A percentile compares a stretch with the other conserved stretches of the same genome.
These are phyloP conservation scores for Ceratocystis lukuohia DNA, from an alignment of 2,329 filamentous ascomycete genomes.

Conservation along the genomic window DNA sequence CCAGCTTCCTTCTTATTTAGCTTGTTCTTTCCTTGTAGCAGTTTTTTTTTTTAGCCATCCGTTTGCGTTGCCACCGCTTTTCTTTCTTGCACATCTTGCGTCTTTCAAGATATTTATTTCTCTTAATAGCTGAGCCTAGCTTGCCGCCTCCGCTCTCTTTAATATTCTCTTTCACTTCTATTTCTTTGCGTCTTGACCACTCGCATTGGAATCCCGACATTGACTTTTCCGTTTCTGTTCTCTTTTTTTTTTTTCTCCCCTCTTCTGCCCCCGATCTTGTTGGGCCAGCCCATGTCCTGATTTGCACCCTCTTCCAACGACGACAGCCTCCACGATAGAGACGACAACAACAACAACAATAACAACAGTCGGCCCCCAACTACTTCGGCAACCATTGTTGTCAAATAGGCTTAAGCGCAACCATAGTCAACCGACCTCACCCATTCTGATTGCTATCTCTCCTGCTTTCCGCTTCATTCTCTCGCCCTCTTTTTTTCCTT, in stretches of 20 bases:
- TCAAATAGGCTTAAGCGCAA: background rate
- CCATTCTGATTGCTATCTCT: background rate
- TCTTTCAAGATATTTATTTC: constrained; percentile 1
- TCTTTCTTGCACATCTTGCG: background rate
- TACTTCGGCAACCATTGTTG: background rate
- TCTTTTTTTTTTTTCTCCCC: background rate
- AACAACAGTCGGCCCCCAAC: too few relatives aligned
- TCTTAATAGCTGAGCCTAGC: background rate
- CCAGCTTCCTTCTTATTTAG: background rate
- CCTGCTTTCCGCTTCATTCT: background rate
- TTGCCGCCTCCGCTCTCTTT: background rate
- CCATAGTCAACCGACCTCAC: too few relatives aligned
- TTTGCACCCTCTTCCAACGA: background rate
- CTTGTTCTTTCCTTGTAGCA: too few relatives aligned
- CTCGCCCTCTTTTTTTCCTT: background rate
- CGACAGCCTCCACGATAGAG: background rate
- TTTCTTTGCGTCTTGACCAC: background rate
- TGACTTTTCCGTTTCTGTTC: background rate
- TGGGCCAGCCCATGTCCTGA: background rate
- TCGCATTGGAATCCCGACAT: background rate
- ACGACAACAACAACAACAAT: background rate
- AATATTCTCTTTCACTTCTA: background rate
- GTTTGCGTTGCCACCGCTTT: background rate
- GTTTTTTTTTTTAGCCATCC: too few relatives aligned
- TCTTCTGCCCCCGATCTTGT: background rate